Evolutionary conservation across 495 filamentous ascomycete genomes (phyloP), one percentile per base, ranked within the genome.

Genomic region (Pyrenula massariospora): DNA sequence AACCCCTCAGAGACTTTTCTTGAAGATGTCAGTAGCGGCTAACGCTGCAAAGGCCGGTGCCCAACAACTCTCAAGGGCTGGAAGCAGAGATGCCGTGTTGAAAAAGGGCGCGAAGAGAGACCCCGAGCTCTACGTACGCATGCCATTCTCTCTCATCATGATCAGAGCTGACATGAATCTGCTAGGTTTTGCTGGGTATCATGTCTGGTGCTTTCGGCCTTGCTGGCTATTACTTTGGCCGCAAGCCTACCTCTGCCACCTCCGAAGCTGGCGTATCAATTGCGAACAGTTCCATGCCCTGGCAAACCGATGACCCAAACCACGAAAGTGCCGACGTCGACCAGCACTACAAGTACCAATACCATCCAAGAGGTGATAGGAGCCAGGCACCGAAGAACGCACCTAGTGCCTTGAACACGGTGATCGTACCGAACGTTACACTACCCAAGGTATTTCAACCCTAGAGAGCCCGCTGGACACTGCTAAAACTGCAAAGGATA

Each of bases 381-480:
- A 85, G 67, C 63, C 82, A 84, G 62, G 74, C 82, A 54, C 84
- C 86, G 62, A 89, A 86, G 70, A 88, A 95, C 67, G 93, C 94
- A 54, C 93, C 93, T 57, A 93, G 88, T 66, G 93, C 93, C 59
- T 75, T 98, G 71, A 91, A 98, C 78, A 87, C 84, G 56, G 91
- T 96, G 62, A 83, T 97, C 69, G 76, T 98, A 25, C 93, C 93
- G 60, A 84, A 94, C 65, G 90, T 97, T 63, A 91, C 84, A 66
- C 73, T 97, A 55, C 91, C 94, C 62, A 94, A 87, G 86, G 90
- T 94, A 81, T n/a, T n/a, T n/a, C n/a, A n/a, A n/a, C n/a, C n/a
- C n/a, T n/a, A n/a, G n/a, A n/a, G n/a, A n/a, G n/a, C n/a, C n/a
- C n/a, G n/a, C n/a, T n/a, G n/a, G n/a, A n/a, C n/a, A n/a, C n/a